A percentile compares a stretch with the other conserved stretches of the same genome.
Conservation (phyloP, 441 rosid genomes). For the Sinapis alba region DNA sequence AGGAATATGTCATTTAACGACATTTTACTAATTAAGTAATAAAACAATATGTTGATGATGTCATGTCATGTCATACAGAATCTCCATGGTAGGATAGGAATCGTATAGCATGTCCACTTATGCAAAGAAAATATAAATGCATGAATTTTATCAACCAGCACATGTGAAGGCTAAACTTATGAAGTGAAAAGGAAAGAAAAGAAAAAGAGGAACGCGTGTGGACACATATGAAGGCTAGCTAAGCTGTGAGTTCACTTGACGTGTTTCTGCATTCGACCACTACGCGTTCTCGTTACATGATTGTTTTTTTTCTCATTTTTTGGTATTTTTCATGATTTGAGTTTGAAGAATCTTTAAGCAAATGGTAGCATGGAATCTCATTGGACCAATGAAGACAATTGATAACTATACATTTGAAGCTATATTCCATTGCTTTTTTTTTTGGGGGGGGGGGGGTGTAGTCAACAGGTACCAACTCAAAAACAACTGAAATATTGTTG, state of each 20-base stretch:
- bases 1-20: not conserved
- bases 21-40: not conserved
- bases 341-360: not conserved
- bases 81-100: constrained; percentile 7
- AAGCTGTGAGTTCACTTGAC: constrained; percentile 59
- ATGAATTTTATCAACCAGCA: not conserved
- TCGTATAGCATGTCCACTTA: not conserved
- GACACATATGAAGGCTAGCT: constrained; percentile 25
- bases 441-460: no score
- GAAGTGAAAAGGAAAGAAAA: constrained; percentile 1
- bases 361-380: constrained; percentile 7
- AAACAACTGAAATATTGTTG: not conserved
- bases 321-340: not conserved
- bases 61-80: constrained; percentile 9
- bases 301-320: constrained; percentile 13
- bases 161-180: not conserved
- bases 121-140: not conserved
- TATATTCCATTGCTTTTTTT: not conserved
- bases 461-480: not conserved
- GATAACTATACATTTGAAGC: no score
- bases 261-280: constrained; percentile 53
- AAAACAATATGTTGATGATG: not conserved
- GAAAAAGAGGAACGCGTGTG: constrained; percentile 9
- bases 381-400: constrained; percentile 18
- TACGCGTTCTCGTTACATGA: constrained; percentile 31